phyloP scores from a whole-genome alignment of 768 basidiomycete genomes.

The Mycena indigotica region DNA sequence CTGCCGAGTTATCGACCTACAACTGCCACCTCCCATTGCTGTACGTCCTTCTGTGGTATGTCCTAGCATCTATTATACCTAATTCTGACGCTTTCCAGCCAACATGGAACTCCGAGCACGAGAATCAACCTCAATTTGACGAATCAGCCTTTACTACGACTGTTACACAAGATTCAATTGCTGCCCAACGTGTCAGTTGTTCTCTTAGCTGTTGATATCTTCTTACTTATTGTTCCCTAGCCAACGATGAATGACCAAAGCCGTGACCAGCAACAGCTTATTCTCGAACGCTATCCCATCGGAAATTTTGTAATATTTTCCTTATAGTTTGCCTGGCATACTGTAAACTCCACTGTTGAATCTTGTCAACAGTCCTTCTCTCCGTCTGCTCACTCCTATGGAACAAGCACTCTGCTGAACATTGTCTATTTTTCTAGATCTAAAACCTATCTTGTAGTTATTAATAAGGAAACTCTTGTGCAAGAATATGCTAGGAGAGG shows the following conservation, averaged over 20 bases:
- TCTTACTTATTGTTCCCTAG: not conserved
- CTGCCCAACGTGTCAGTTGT: not conserved
- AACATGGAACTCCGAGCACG: not conserved
- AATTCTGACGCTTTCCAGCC: not conserved
- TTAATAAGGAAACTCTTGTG: conserved; percentile 92
- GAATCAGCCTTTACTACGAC: not conserved
- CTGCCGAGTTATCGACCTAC: not conserved
- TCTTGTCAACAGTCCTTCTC: conserved; percentile 84
- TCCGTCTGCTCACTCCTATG: conserved; percentile 85
- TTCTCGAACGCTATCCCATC: not conserved
- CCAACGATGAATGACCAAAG: not conserved
- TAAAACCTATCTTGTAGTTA: conserved; percentile 93
- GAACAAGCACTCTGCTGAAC: conserved; percentile 89
- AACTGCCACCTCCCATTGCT: not conserved
- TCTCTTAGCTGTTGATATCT: not conserved
- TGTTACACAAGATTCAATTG: not conserved
- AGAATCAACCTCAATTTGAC: not conserved
- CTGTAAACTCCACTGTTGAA: conserved; percentile 68
- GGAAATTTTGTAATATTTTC: too few species aligned
- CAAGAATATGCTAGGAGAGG: conserved; percentile 90
- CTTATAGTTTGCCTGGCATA: too few species aligned
- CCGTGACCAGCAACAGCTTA: not conserved
- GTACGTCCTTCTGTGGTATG: not conserved
- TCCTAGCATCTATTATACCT: not conserved
- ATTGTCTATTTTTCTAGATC: conserved; percentile 90